Evolutionary conservation across 2,329 filamentous ascomycete genomes (phyloP), one percentile per base, ranked within the genome.

Genomic region (Meredithiella fracta): DNA sequence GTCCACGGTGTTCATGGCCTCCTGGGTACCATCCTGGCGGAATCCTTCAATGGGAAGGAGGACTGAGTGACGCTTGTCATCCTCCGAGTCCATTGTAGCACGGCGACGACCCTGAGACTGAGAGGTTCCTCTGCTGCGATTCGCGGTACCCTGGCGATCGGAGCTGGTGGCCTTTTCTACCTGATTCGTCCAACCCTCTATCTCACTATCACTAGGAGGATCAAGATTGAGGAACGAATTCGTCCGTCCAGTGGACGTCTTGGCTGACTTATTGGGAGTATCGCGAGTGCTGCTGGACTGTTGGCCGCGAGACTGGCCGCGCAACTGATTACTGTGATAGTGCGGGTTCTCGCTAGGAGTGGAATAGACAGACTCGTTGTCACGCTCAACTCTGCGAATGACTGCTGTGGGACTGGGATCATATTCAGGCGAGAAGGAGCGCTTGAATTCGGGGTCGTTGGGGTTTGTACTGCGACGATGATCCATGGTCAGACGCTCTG

Each of bases 371-470:
- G 60, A 61, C 14, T 67, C 66, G 8, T 72, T 70, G 38, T 70
- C 72, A 3, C 73, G 69, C 55, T 73, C 72, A 37, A 86, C 78
- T n/a, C 76, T 69, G 55, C 82, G 77, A 42, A 88, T 85, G n/a
- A 79, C 80, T 26, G 85, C 82, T 65, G 79, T 83, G 40, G 80
- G 78, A 60, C 82, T 80, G 11, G 83, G 83, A 49, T 83, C 82
- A 66, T 89, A 89, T 54, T 84, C 82, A 11, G 83, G 82, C 17
- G 85, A 88, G 64, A 89, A 88, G 1, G 82, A 80, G 60, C 79
- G 73, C 38, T 73, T 67, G 53, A 68, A 72, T 17, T 49, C 31
- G 34, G 55, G 55, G 47, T 56, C 37, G 54, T 56, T 55, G 53
- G 57, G 53, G 14, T 52, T 58, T 22, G 53, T 58, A 29, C 57